Conservation (phyloP, 2,329 filamentous ascomycete genomes). For the Trichoderma polysporum region DNA sequence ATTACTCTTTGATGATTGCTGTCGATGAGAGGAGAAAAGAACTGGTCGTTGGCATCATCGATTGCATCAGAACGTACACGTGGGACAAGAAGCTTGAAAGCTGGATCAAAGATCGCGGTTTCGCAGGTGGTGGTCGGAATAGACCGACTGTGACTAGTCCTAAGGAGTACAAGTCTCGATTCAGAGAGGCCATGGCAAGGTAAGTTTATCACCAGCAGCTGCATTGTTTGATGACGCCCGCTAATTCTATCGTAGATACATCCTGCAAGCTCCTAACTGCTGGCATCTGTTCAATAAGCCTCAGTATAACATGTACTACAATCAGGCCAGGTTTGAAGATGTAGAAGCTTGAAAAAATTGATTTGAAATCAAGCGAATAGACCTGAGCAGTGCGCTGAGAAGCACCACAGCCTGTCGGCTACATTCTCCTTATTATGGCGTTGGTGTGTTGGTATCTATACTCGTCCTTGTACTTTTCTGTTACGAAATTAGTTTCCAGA, state of each 20-base stretch:
- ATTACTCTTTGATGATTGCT: constrained; percentile 97
- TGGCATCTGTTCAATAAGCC: constrained; percentile 67
- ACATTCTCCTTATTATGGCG: background rate
- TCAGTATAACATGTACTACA: constrained; percentile 39
- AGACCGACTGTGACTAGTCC: constrained; percentile 94
- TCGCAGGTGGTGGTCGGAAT: constrained; percentile 72
- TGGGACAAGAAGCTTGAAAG: constrained; percentile 99
- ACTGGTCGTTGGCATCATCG: constrained; percentile 94
- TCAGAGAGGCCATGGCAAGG: constrained; percentile 94
- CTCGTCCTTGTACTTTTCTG: background rate
- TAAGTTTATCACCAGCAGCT: no score
- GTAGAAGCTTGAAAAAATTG: constrained; percentile 28
- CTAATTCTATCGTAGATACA: constrained; percentile 52
- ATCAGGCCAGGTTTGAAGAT: constrained; percentile 42
- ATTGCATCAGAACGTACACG: constrained; percentile 97
- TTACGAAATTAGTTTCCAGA: background rate
- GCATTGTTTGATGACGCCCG: background rate
- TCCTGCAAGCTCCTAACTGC: constrained; percentile 71
- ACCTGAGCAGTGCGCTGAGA: background rate
- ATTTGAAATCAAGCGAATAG: background rate
- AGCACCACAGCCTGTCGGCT: background rate
- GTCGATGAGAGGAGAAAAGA: constrained; percentile 89
- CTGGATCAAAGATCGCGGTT: constrained; percentile 97
- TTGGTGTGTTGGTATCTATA: background rate
- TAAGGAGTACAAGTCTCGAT: constrained; percentile 95